Percentiles rank a stretch among this genome's conserved stretches.
These are phyloP conservation scores for Rhodotorula mucilaginosa DNA, from an alignment of 1,284 basidiomycete genomes.

Conservation along the genomic window DNA sequence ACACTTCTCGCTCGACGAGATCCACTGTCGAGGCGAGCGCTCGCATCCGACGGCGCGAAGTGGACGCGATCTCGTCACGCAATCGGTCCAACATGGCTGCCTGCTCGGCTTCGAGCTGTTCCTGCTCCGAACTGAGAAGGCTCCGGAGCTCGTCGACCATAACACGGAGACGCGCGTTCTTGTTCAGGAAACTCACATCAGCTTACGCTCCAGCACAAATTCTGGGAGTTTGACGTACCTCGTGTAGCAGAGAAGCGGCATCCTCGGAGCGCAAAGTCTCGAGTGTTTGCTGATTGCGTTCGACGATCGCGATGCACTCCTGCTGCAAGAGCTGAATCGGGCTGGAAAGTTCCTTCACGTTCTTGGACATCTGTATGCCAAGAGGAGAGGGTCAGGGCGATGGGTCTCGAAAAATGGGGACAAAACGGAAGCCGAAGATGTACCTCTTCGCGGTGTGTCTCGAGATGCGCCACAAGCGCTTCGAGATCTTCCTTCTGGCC, in stretches of 20 bases:
- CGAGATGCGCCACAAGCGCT: constrained; percentile 8
- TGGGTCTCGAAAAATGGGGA: rapidly evolving
- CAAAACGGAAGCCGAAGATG: background rate
- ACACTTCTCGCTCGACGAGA: background rate
- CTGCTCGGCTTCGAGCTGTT: constrained; percentile 1
- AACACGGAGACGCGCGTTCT: constrained; percentile 32
- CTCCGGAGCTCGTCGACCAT: constrained; percentile 4
- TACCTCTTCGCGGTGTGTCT: constrained; percentile 6
- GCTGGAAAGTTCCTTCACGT: background rate
- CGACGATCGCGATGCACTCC: constrained; percentile 9
- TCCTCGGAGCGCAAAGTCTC: constrained; percentile 19
- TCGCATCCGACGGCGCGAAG: background rate
- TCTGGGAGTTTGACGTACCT: constrained; percentile 21
- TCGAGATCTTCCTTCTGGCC: constrained; percentile 4
- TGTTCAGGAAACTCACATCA: background rate
- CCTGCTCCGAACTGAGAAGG: background rate
- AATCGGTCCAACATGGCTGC: background rate
- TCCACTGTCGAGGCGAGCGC: background rate
- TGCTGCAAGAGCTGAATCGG: constrained; percentile 11
- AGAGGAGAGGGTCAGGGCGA: background rate
- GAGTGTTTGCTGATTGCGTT: constrained; percentile 10
- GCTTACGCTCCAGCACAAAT: background rate
- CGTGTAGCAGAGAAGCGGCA: constrained; percentile 13
- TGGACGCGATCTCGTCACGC: background rate
- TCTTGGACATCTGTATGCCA: background rate